Base-by-base conservation (phyloP, 108 stramenopile species). In the Parmales sp. region DNA sequence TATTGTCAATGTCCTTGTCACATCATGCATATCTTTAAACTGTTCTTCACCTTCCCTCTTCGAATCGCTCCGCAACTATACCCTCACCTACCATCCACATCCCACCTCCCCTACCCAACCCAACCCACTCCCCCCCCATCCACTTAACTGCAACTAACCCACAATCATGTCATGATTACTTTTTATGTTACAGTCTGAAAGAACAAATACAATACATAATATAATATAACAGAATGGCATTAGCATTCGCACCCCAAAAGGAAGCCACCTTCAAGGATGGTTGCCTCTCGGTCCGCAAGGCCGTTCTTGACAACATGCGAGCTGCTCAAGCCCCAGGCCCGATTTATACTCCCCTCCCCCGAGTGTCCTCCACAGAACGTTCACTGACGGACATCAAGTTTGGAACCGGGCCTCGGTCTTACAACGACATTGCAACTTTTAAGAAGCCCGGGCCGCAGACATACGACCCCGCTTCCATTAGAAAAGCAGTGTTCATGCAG, bases 191-290 rank as follows among this genome's bases (percentile, higher is more conserved):
- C n/a, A n/a, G n/a, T n/a, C n/a, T n/a, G n/a, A n/a, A n/a, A n/a
- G n/a, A n/a, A n/a, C n/a, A n/a, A n/a, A n/a, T n/a, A n/a, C n/a
- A n/a, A n/a, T n/a, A n/a, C n/a, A n/a, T n/a, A n/a, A n/a, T n/a
- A n/a, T n/a, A n/a, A n/a, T n/a, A n/a, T n/a, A n/a, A n/a, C n/a
- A n/a, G n/a, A n/a, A 48, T 48, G 46, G 46, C 46, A n/a, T 23
- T 48, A n/a, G 46, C 46, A 23, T 48, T 48, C 39, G 39, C 37
- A n/a, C 65, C 69, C 54, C 76, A 78, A 43, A 29, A 67, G 64
- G 78, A 79, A 46, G 72, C 78, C 38, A 76, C 71, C 31, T 79
- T 74, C 67, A 72, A 64, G 37, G 78, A 76, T 49, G 78, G 78
- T 1, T 79, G 79, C 50, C 36, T 80, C 0, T 50, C 69, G 19